These are phyloP conservation scores for Hericium coralloides DNA, from an alignment of 768 basidiomycete genomes.

Conservation along the genomic window DNA sequence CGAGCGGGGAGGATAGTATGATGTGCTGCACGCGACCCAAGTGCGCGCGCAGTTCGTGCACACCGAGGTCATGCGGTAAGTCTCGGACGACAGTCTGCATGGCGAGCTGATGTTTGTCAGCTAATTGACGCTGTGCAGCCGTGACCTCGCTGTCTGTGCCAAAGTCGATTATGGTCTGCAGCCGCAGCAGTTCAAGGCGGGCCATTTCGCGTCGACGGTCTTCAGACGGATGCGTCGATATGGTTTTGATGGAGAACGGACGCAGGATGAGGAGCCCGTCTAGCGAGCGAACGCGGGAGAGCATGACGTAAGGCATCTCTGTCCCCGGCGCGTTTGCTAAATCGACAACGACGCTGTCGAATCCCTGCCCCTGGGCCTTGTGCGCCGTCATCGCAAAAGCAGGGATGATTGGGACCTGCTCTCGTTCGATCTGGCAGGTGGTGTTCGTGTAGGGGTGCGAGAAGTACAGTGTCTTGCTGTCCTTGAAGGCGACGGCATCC, in stretches of 20 bases:
- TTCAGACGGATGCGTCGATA: slow-evolving; percentile 1
- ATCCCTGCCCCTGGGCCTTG: slow-evolving; percentile 30
- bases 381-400: slow-evolving; percentile 33
- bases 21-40: no score
- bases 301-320: slow-evolving; percentile 34
- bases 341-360: slow-evolving; percentile 25
- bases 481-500: slow-evolving; percentile 17
- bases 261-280: slow-evolving; percentile 25
- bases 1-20: no score
- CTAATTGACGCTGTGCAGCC: no score
- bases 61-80: no score
- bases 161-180: neutral
- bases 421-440: slow-evolving; percentile 17
- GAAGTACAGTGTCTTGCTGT: slow-evolving; percentile 13
- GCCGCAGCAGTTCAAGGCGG: neutral
- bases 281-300: slow-evolving; percentile 16
- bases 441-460: slow-evolving; percentile 15
- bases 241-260: slow-evolving; percentile 11
- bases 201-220: neutral
- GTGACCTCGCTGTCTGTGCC: no score
- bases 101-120: no score
- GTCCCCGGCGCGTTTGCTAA: slow-evolving; percentile 21
- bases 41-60: no score
- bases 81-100: no score
- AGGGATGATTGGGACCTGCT: slow-evolving; percentile 28